Conservation (phyloP, 306 rosid genomes). For the Prunus padus region DNA sequence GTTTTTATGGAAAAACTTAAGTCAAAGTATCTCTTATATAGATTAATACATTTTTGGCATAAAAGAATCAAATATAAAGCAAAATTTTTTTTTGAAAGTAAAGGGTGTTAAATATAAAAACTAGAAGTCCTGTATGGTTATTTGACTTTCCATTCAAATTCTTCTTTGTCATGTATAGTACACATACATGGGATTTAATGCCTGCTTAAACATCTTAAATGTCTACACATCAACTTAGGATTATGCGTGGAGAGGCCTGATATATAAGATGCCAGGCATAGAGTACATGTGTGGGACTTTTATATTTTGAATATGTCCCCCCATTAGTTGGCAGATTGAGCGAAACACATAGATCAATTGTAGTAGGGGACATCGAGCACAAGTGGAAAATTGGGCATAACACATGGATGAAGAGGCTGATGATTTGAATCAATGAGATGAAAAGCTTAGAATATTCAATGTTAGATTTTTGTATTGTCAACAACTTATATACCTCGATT, state of each 20-base stretch:
- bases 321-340: neutral
- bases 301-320: neutral
- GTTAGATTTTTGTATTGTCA: neutral
- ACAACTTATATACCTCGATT: neutral
- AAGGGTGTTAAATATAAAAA: neutral
- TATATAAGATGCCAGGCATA: neutral
- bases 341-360: neutral
- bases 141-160: neutral
- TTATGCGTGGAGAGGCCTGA: neutral
- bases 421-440: neutral
- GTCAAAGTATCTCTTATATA: neutral
- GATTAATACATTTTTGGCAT: neutral
- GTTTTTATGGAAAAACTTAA: neutral
- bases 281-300: no score
- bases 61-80: neutral
- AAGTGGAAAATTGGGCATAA: neutral
- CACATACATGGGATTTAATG: neutral
- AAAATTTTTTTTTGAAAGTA: neutral
- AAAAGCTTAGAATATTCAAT: neutral
- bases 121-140: neutral
- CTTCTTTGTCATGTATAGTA: neutral
- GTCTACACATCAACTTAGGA: neutral
- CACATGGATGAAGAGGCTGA: neutral
- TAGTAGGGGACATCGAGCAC: neutral
- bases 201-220: neutral